Evolutionary conservation across 306 rosid species (phyloP), one percentile per base, ranked within the genome.

Genomic region (Malus fusca): DNA sequence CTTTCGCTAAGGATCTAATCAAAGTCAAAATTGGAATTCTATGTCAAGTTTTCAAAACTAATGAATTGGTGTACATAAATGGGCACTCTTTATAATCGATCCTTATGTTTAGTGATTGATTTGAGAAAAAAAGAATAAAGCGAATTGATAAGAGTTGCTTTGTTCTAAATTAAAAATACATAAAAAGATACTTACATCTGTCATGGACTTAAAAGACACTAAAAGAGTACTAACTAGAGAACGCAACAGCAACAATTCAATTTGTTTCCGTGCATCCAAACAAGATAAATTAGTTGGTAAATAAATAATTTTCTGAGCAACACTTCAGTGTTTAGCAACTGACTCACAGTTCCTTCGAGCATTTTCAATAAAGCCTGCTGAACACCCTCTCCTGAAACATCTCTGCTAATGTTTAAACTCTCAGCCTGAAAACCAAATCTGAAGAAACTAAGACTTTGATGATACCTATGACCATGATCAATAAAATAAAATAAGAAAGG

Each of bases 331-430:
- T 58, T 61, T 65, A 61, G 78, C 72, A 55, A 68, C 70, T 63
- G 70, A 86, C 98, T 94, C 84, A 92, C 98, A 56, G 97, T 94
- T 94, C 96, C 98, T 88, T 94, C 98, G 11, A 94, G 94, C 97
- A 94, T 94, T 88, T 94, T 94, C 75, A 94, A 82, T 78, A 94
- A 78, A 75, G 98, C 98, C 88, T 94, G 98, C 82, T 94, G 98
- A 85, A 91, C 97, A 58, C 97, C 98, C 87, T 94, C 98, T 4
- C 98, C 98, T 44, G 98, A 94, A 79, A 94, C 98, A 84, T 92
- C 98, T 78, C 98, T 90, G 82, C 97, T 94, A 79, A 92, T 85
- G 71, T 94, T 94, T 83, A 90, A 75, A 86, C 96, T 94, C 84
- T 94, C 98, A 12, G 97, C 96, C 98, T 94, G 89, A 79, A 78